Conservation (phyloP, 352 stramenopile genomes). For the Phytophthora macrochlamydospora region DNA sequence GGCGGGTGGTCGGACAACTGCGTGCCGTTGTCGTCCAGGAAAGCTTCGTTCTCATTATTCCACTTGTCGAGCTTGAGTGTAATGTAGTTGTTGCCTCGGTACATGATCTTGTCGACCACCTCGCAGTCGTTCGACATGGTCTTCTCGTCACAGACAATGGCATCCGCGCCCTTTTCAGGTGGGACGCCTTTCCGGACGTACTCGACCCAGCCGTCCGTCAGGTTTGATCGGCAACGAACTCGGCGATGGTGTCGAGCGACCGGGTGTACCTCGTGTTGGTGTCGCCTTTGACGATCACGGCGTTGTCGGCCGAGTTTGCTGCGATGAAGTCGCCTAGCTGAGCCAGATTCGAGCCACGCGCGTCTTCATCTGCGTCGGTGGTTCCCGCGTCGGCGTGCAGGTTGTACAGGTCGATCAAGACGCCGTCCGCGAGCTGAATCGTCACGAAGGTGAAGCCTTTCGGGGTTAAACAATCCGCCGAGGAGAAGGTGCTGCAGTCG, state of each 20-base stretch:
- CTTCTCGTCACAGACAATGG: conserved; percentile 33
- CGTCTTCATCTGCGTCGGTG: conserved; percentile 33
- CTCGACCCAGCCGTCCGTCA: conserved; percentile 47
- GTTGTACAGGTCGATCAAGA: conserved; percentile 52
- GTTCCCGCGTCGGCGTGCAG: conserved; percentile 46
- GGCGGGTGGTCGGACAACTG: conserved; percentile 45
- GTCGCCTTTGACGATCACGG: conserved; percentile 49
- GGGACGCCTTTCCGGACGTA: conserved; percentile 33
- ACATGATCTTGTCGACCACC: conserved; percentile 60
- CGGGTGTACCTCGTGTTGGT: conserved; percentile 1
- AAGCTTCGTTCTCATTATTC: conserved; percentile 41
- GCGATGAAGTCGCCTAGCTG: conserved; percentile 45
- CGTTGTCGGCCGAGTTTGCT: conserved; percentile 48
- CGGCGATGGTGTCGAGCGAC: conserved; percentile 10
- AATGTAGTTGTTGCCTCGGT: conserved; percentile 50
- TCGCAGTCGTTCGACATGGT: conserved; percentile 45
- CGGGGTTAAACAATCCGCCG: conserved; percentile 48
- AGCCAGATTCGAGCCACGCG: conserved; percentile 39
- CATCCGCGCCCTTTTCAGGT: conserved; percentile 31
- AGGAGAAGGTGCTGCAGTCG: conserved; percentile 46
- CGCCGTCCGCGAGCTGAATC: conserved; percentile 45
- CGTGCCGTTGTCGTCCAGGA: conserved; percentile 30
- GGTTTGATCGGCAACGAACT: conserved; percentile 27
- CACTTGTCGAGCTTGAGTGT: conserved; percentile 35
- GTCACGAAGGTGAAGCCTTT: conserved; percentile 53